Evolutionary conservation across 306 rosid species (phyloP), one percentile per base, ranked within the genome.

Genomic region (Rosa chinensis): DNA sequence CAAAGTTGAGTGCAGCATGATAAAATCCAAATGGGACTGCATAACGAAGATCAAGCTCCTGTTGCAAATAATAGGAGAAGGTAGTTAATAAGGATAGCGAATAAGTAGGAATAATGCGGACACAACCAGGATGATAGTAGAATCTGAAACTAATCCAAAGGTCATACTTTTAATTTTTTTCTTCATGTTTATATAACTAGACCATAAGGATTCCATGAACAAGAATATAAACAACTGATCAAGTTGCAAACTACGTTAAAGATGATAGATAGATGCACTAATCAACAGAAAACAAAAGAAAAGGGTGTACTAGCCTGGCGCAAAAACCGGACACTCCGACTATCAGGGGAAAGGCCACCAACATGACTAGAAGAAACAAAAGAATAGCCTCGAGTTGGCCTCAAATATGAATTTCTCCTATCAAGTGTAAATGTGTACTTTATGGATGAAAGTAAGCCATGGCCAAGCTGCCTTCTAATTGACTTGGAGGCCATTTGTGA

Each of bases 401-500:
- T 88, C 77, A 87, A 73, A 35, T 86, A 59, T 70, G 99, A 96
- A 89, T 93, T 89, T 87, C 99, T 96, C 84, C 82, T 81, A 70
- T 96, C 97, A 84, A 90, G 47, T 84, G 88, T 96, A 78, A 85
- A 93, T 42, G 96, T 90, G 81, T 96, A 90, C 85, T 93, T 96
- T 72, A 96, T 76, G 80, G 96, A 90, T 48, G 99, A 96, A 32
- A 93, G 89, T 80, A 96, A 86, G 73, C 94, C 86, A 85, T 93
- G 96, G 72, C 99, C 99, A 79, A 96, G 97, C 87, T 96, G 99
- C 90, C 99, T 91, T 87, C 99, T 93, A 70, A 95, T 86, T 35
- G 98, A 87, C 86, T 84, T 91, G 68, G 97, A 93, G 58, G 99
- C 90, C 94, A 91, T 87, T 84, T 90, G 96, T 56, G 90, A 88